These are phyloP conservation scores for Zygosaccharomyces lentus DNA, from an alignment of 805 yeast species.

Conservation along the genomic window DNA sequence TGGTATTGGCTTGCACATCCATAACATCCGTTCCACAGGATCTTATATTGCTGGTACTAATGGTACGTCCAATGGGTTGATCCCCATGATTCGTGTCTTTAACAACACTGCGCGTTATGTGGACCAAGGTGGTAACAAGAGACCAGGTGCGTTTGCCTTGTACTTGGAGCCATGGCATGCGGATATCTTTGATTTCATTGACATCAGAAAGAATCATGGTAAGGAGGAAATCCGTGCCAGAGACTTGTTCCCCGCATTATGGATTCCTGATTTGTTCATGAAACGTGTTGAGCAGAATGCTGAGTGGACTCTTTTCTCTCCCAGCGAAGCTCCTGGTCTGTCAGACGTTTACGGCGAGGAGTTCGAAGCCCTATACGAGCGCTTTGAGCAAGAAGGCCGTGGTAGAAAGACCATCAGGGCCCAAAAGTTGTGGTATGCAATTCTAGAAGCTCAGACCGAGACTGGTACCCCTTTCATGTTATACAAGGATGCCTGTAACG, in stretches of 20 bases:
- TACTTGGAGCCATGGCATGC: constrained; percentile 96
- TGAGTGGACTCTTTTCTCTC: constrained; percentile 86
- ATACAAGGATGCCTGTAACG: constrained; percentile 85
- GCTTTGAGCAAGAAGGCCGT: constrained; percentile 63
- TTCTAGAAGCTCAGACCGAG: constrained; percentile 86
- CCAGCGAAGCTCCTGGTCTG: constrained; percentile 81
- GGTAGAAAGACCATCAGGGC: constrained; percentile 68
- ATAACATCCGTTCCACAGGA: constrained; percentile 79
- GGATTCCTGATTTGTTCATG: constrained; percentile 96
- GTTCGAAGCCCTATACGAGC: constrained; percentile 61
- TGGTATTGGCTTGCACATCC: constrained; percentile 78
- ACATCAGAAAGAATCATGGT: constrained; percentile 88
- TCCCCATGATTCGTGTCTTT: constrained; percentile 91
- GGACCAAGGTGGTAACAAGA: constrained; percentile 95
- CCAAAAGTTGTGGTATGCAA: constrained; percentile 82
- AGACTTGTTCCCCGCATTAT: constrained; percentile 83
- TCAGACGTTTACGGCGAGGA: constrained; percentile 78
- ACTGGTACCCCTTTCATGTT: constrained; percentile 94
- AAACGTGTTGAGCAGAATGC: constrained; percentile 72
- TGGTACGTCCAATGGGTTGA: constrained; percentile 85
- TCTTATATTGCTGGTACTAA: constrained; percentile 84
- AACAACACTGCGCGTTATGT: constrained; percentile 94
- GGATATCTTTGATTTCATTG: constrained; percentile 79
- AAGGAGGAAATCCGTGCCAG: constrained; percentile 90
- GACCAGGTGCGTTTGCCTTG: constrained; percentile 95